A percentile compares a stretch with the other conserved stretches of the same genome.
Conservation (phyloP, 768 basidiomycete species). For the Amanita pseudoporphyria region DNA sequence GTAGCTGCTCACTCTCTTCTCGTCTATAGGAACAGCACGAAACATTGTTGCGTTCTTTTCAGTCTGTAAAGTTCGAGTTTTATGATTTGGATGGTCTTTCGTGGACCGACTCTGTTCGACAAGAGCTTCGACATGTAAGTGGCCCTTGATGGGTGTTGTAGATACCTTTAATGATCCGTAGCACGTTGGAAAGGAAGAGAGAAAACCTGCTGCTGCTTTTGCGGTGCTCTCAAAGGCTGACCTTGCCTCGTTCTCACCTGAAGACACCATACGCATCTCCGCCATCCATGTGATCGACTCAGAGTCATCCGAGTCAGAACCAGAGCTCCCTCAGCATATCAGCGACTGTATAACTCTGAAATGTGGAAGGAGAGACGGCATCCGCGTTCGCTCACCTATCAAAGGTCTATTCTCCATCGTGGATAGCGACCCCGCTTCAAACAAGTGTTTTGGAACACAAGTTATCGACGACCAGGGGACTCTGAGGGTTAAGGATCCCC, state of each 20-base stretch:
- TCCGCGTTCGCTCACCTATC: constrained; percentile 20
- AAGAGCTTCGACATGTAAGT: constrained; percentile 18
- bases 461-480: too few relatives aligned
- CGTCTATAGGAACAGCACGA: constrained; percentile 29
- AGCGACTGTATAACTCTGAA: background rate
- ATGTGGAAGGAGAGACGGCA: constrained; percentile 15
- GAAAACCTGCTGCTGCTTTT: constrained; percentile 10
- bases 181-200: background rate
- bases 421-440: background rate
- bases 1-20: constrained; percentile 5
- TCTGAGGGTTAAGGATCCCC: background rate
- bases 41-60: constrained; percentile 33
- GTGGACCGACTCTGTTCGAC: constrained; percentile 33
- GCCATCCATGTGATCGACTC: constrained; percentile 4
- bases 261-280: constrained; percentile 32
- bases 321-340: constrained; percentile 3
- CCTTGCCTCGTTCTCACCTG: constrained; percentile 22
- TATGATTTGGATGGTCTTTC: constrained; percentile 50
- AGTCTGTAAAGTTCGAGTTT: constrained; percentile 50
- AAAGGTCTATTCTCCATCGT: constrained; percentile 18
- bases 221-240: constrained; percentile 28
- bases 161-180: background rate
- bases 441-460: too few relatives aligned
- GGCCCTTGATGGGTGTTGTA: background rate
- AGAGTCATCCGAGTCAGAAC: background rate